phyloP scores from a whole-genome alignment of 1,284 basidiomycete genomes.

The Trametes polyzona region DNA sequence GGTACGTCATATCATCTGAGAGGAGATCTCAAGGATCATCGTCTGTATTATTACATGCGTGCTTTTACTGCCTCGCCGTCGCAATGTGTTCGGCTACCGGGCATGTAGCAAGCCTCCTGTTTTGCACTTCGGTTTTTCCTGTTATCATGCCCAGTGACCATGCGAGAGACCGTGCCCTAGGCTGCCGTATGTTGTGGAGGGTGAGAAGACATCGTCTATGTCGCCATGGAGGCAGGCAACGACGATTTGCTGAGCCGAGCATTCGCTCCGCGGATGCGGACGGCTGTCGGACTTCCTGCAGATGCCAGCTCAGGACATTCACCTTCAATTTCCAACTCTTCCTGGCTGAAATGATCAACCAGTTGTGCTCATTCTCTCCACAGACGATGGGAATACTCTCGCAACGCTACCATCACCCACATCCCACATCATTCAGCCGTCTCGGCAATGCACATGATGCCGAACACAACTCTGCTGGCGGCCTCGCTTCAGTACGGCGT shows the following conservation, averaged over 20 bases:
- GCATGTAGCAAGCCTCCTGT: neutral
- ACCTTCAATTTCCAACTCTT: too few species aligned
- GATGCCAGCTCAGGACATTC: neutral
- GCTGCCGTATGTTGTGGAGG: neutral
- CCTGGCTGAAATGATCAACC: too few species aligned
- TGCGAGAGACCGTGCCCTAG: too few species aligned
- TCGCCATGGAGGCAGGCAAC: neutral
- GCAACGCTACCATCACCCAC: constrained; percentile 63
- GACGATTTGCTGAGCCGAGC: too few species aligned
- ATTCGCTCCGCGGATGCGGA: too few species aligned
- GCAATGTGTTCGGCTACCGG: constrained; percentile 12
- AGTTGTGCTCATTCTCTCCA: constrained; percentile 8
- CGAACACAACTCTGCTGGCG: constrained; percentile 57
- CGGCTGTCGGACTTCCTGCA: too few species aligned
- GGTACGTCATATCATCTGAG: constrained; percentile 44
- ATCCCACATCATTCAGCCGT: constrained; percentile 61
- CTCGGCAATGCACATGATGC: constrained; percentile 60
- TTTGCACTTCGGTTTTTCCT: neutral
- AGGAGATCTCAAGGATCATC: constrained; percentile 7
- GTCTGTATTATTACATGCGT: constrained; percentile 1
- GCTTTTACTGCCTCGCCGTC: neutral
- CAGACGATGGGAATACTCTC: constrained; percentile 77
- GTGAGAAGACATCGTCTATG: too few species aligned
- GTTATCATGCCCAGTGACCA: too few species aligned
- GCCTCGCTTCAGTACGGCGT: constrained; percentile 74